These are phyloP conservation scores for Myriangium duriaei DNA, from an alignment of 2,329 filamentous ascomycete genomes.

Conservation along the genomic window DNA sequence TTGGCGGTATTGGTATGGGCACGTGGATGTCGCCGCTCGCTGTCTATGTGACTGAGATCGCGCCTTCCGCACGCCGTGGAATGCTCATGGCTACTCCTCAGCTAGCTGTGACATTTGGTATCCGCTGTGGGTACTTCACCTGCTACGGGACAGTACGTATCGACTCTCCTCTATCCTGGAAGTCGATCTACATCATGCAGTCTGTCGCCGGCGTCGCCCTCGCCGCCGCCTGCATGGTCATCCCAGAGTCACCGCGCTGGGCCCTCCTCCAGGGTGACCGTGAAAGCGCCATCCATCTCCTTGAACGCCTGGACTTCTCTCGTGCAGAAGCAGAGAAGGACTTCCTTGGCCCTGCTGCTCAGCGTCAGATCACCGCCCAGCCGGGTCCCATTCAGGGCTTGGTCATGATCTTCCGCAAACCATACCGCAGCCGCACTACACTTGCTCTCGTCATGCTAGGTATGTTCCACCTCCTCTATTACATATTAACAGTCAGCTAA, in stretches of 20 bases:
- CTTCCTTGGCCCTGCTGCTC: constrained; percentile 24
- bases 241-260: constrained; percentile 49
- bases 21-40: constrained; percentile 44
- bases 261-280: constrained; percentile 36
- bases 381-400: constrained; percentile 14
- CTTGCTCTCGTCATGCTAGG: constrained; percentile 46
- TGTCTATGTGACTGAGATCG: constrained; percentile 51
- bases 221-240: constrained; percentile 27
- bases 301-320: constrained; percentile 27
- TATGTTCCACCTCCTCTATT: constrained; percentile 49
- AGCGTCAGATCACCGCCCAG: constrained; percentile 10
- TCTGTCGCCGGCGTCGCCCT: constrained; percentile 30
- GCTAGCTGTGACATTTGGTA: constrained; percentile 28
- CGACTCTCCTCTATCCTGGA: constrained; percentile 40
- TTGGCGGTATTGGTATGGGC: constrained; percentile 49
- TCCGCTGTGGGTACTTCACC: constrained; percentile 46
- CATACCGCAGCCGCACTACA: constrained; percentile 32
- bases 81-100: constrained; percentile 14
- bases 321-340: constrained; percentile 37
- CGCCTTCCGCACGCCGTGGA: constrained; percentile 34
- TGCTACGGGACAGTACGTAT: constrained; percentile 44
- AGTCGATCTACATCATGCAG: constrained; percentile 42
- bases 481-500: too few species aligned
- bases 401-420: constrained; percentile 16
- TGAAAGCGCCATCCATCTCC: constrained; percentile 32